These are phyloP conservation scores for Aspergillus cejpii DNA, from an alignment of 2,329 filamentous ascomycete species.

Conservation along the genomic window DNA sequence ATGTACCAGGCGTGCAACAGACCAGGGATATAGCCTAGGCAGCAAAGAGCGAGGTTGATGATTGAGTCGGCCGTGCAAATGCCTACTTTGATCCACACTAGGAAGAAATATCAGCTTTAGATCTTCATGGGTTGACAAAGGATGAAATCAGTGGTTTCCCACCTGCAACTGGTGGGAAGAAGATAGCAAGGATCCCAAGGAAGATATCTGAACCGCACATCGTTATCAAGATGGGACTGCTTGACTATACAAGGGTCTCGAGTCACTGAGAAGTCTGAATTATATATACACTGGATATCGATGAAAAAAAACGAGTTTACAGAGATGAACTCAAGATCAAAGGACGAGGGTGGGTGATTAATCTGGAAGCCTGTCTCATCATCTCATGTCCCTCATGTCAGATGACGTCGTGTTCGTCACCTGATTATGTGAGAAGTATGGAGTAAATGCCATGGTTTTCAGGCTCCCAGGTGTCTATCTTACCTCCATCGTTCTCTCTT, in stretches of 20 bases:
- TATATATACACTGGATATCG: not conserved
- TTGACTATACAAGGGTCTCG: not conserved
- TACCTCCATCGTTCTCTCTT: too few relatives aligned
- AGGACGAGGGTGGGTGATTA: not conserved
- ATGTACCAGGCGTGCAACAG: conserved; percentile 98
- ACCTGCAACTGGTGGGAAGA: conserved; percentile 56
- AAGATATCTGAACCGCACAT: conserved; percentile 59
- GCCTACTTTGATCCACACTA: conserved; percentile 94
- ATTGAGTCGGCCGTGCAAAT: conserved; percentile 87
- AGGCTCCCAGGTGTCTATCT: not conserved
- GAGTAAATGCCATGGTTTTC: not conserved
- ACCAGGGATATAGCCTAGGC: conserved; percentile 73
- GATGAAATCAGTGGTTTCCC: conserved; percentile 22
- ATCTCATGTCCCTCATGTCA: conserved; percentile 3
- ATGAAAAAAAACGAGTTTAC: not conserved
- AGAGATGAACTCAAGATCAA: not conserved
- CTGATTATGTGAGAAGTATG: not conserved
- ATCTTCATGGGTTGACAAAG: conserved; percentile 6
- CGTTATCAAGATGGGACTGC: conserved; percentile 4
- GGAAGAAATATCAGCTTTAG: conserved; percentile 27
- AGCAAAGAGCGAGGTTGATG: conserved; percentile 89
- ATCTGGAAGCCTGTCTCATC: conserved; percentile 10
- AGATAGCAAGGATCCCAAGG: conserved; percentile 53
- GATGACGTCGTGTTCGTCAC: conserved; percentile 12
- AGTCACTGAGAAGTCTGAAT: not conserved